Conservation (phyloP, 768 basidiomycete genomes). For the Cyclocybe cylindracea region DNA sequence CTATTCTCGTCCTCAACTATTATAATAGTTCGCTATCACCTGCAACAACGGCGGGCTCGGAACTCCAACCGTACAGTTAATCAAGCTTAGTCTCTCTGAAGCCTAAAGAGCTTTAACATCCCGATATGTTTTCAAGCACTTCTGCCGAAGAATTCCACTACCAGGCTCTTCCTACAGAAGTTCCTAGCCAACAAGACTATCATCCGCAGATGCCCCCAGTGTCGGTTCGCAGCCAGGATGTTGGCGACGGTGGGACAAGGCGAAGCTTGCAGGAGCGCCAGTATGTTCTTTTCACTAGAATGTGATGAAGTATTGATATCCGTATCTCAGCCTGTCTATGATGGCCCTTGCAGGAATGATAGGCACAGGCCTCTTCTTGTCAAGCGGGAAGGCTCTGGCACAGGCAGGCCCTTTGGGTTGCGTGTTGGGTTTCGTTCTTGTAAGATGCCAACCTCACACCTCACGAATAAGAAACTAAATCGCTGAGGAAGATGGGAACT, state of each 20-base stretch:
- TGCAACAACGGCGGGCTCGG: too few species aligned
- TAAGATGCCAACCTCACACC: constrained; percentile 8
- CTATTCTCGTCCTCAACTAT: too few species aligned
- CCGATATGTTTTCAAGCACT: too few species aligned
- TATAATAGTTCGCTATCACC: too few species aligned
- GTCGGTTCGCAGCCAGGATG: background rate
- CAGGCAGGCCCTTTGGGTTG: constrained; percentile 56
- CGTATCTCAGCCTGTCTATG: constrained; percentile 26
- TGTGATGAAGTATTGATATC: background rate
- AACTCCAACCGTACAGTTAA: too few species aligned
- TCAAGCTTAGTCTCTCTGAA: too few species aligned
- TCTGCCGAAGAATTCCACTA: too few species aligned
- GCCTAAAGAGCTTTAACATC: too few species aligned
- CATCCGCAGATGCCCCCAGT: background rate
- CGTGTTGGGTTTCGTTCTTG: constrained; percentile 48
- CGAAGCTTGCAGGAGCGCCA: constrained; percentile 30
- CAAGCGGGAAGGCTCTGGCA: constrained; percentile 48
- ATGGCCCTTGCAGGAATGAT: constrained; percentile 38
- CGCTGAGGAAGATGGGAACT: constrained; percentile 27
- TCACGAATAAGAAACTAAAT: background rate
- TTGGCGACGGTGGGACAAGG: constrained; percentile 20
- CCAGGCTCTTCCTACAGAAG: constrained; percentile 7
- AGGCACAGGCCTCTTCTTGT: constrained; percentile 59
- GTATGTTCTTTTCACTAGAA: constrained; percentile 15
- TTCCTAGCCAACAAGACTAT: background rate